Evolutionary conservation across 169 alveolate species (phyloP), one percentile per base, ranked within the genome.

Genomic region (Eimeria necatrix): DNA sequence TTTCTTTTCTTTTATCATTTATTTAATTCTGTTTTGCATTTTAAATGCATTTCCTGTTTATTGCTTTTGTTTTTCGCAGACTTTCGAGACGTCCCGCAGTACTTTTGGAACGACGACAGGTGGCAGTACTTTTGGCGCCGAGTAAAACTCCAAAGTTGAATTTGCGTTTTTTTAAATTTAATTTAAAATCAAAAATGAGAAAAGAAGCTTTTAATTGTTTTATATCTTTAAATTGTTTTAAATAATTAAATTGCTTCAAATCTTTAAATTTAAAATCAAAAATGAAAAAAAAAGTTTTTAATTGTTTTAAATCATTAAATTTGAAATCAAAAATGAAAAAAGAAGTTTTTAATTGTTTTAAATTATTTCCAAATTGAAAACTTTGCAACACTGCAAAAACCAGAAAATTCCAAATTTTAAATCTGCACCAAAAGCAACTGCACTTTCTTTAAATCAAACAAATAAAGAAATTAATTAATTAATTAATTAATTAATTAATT

Each of bases 81-180:
- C 73, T 88, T 88, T 73, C 94, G 49, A 18, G 94, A 88, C 60
- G 86, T 88, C 7, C 93, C 93, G 14, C 85, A 87, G 20, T 61
- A 41, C 70, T 87, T 87, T 70, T 87, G 93, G 93, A 74, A 87
- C 46, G 93, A 87, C 51, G 93, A 87, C 70, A 87, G 14, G 16
- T 87, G 93, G 93, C 93, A 87, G 84, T 18, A 74, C 83, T 87
- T 87, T 89, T 78, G 95, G 91, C 68, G 53, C 26, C 76, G 95
- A 14, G 95, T 91, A 32, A 51, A 14, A 8, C 64, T 56, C 14
- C n/a, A n/a, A n/a, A n/a, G n/a, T n/a, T n/a, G n/a, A 32, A 32
- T 32, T 32, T 32, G 41, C 41, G 41, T 32, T 32, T 32, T 0
- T 32, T 32, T 0, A 32, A 32, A 32, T 32, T 32, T 0, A 32